Evolutionary conservation across 2,329 filamentous ascomycete genomes (phyloP).

Genomic region (Trichoderma gracile): DNA sequence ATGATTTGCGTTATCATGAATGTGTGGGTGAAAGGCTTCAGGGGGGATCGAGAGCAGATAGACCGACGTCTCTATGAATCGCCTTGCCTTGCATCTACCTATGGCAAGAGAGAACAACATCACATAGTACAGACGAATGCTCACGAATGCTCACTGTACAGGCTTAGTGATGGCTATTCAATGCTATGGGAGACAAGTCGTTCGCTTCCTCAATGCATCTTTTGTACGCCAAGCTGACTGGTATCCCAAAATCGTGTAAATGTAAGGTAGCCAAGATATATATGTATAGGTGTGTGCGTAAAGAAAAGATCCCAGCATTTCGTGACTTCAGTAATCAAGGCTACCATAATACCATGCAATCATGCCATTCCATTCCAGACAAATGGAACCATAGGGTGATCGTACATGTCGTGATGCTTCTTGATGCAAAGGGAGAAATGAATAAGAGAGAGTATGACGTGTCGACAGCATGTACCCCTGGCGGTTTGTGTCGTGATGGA

Average conservation of each 20-base stretch:
- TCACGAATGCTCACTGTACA: too few relatives aligned
- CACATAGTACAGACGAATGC: too few relatives aligned
- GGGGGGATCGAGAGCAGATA: too few relatives aligned
- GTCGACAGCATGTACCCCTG: not conserved
- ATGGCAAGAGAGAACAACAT: too few relatives aligned
- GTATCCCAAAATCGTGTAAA: constrained; percentile 13
- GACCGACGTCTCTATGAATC: too few relatives aligned
- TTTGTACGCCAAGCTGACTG: constrained; percentile 16
- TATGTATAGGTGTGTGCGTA: not conserved
- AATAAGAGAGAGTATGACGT: not conserved
- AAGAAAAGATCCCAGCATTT: not conserved
- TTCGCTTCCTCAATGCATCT: constrained; percentile 2
- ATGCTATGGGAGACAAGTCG: constrained; percentile 6
- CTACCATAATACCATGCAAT: constrained; percentile 24
- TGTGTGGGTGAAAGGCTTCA: too few relatives aligned
- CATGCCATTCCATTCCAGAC: constrained; percentile 15
- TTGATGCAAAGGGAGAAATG: not conserved
- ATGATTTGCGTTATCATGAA: too few relatives aligned
- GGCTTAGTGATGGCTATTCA: too few relatives aligned
- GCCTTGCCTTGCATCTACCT: too few relatives aligned
- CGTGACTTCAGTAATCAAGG: constrained; percentile 10
- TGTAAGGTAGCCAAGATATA: constrained; percentile 17
- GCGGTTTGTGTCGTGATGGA: not conserved
- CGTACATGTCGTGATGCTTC: constrained; percentile 23
- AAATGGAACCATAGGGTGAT: constrained; percentile 23